phyloP scores from a whole-genome alignment of 2,329 filamentous ascomycete genomes.

The Trichophyton benhamiae region DNA sequence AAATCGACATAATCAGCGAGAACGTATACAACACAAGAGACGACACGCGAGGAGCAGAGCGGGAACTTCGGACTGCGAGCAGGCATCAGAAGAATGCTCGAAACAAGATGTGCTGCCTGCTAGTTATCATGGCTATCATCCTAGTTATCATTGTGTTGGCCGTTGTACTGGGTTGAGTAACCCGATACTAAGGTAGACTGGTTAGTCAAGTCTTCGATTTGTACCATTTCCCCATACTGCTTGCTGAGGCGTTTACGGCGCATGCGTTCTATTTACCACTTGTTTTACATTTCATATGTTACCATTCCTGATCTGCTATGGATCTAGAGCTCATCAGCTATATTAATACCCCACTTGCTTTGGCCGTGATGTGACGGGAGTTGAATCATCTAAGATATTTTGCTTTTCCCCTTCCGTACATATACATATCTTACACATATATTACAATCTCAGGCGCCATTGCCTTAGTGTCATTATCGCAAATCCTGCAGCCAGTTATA shows the following conservation, averaged over 20 bases:
- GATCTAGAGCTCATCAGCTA: neutral
- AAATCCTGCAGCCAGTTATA: slow-evolving; percentile 19
- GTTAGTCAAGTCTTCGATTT: neutral
- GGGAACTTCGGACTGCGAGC: slow-evolving; percentile 72
- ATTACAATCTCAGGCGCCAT: neutral
- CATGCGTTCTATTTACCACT: neutral
- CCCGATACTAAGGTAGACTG: neutral
- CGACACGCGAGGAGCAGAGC: slow-evolving; percentile 72
- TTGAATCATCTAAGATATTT: neutral
- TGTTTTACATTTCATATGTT: neutral
- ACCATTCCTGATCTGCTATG: neutral
- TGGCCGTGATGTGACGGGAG: neutral
- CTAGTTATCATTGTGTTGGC: slow-evolving; percentile 81
- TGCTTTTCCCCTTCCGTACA: neutral
- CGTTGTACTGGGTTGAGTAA: slow-evolving; percentile 56
- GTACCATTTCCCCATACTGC: neutral
- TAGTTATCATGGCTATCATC: slow-evolving; percentile 80
- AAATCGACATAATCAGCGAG: slow-evolving; percentile 73
- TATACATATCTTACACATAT: neutral
- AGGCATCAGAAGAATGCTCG: slow-evolving; percentile 91
- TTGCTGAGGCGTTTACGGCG: neutral
- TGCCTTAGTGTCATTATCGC: neutral
- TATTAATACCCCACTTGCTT: neutral
- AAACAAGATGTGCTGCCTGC: slow-evolving; percentile 83
- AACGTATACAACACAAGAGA: slow-evolving; percentile 75